Conservation (phyloP, 352 stramenopile species). For the Peronospora destructor region DNA sequence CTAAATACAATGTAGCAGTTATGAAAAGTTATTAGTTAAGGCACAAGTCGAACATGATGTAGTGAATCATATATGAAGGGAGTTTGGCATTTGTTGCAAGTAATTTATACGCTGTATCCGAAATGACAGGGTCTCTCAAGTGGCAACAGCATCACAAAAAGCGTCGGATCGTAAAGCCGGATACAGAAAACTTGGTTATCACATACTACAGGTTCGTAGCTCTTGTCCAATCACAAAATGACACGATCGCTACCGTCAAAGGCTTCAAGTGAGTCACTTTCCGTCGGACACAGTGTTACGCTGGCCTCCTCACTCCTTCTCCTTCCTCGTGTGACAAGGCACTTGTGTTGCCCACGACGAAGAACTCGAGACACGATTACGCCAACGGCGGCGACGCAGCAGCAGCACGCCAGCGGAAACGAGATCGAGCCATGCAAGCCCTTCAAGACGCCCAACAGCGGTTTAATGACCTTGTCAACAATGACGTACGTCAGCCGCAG, state of each 20-base stretch:
- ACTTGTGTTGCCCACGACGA: slow-evolving; percentile 20
- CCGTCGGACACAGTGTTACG: slow-evolving; percentile 3
- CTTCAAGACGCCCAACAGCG: slow-evolving; percentile 72
- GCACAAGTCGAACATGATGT: too few species aligned
- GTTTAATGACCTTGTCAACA: slow-evolving; percentile 72
- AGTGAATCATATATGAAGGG: too few species aligned
- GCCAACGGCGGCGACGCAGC: slow-evolving; percentile 7
- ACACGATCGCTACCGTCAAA: slow-evolving; percentile 5
- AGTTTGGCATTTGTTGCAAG: background rate
- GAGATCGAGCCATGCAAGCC: slow-evolving; percentile 57
- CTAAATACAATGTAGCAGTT: too few species aligned
- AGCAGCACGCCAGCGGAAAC: slow-evolving; percentile 37
- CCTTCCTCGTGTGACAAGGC: background rate
- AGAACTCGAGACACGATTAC: slow-evolving; percentile 17
- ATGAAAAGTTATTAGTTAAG: too few species aligned
- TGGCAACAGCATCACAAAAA: slow-evolving; percentile 5
- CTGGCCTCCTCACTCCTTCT: background rate
- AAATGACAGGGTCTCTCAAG: background rate
- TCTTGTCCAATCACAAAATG: slow-evolving; percentile 20
- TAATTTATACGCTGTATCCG: background rate
- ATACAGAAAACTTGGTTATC: too few species aligned
- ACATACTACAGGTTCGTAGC: too few species aligned
- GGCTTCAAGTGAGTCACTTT: slow-evolving; percentile 1
- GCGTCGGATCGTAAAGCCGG: slow-evolving; percentile 22
- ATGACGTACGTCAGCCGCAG: slow-evolving; percentile 34